Conservation (phyloP, 1,284 basidiomycete species). For the Marasmius sp. region DNA sequence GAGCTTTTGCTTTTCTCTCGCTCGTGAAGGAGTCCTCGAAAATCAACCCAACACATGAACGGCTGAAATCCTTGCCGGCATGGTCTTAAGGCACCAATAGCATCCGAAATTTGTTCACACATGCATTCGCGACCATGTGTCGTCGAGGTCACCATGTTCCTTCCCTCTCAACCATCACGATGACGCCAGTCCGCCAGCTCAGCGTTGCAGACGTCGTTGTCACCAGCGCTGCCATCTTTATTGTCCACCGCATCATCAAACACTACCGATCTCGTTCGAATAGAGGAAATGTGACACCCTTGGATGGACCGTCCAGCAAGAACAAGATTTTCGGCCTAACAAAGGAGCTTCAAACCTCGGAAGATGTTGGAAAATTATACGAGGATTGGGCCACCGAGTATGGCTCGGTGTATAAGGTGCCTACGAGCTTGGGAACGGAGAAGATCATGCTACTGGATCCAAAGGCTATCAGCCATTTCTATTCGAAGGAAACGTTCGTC, state of each 20-base stretch:
- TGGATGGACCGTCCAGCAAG: slow-evolving; percentile 33
- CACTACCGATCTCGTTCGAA: not conserved
- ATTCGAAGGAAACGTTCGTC: slow-evolving; percentile 45
- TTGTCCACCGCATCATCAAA: not conserved
- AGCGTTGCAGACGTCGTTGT: not conserved
- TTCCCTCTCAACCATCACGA: not conserved
- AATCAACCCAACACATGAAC: too few relatives aligned
- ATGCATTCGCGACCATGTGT: too few relatives aligned
- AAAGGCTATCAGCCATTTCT: slow-evolving; percentile 54
- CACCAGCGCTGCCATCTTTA: not conserved
- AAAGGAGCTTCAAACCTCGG: slow-evolving; percentile 24
- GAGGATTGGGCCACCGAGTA: slow-evolving; percentile 47
- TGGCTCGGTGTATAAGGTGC: slow-evolving; percentile 45
- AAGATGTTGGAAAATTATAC: slow-evolving; percentile 31
- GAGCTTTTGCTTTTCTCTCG: too few relatives aligned
- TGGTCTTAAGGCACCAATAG: too few relatives aligned
- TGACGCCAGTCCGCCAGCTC: not conserved
- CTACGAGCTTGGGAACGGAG: slow-evolving; percentile 37
- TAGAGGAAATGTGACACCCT: slow-evolving; percentile 17
- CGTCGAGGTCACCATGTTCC: too few relatives aligned
- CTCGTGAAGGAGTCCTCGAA: too few relatives aligned
- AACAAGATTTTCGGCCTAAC: slow-evolving; percentile 38
- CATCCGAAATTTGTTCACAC: too few relatives aligned
- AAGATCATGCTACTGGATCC: slow-evolving; percentile 51
- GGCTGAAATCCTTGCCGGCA: too few relatives aligned